Conservation (phyloP, 768 basidiomycete species). For the Tulasnella sp. region DNA sequence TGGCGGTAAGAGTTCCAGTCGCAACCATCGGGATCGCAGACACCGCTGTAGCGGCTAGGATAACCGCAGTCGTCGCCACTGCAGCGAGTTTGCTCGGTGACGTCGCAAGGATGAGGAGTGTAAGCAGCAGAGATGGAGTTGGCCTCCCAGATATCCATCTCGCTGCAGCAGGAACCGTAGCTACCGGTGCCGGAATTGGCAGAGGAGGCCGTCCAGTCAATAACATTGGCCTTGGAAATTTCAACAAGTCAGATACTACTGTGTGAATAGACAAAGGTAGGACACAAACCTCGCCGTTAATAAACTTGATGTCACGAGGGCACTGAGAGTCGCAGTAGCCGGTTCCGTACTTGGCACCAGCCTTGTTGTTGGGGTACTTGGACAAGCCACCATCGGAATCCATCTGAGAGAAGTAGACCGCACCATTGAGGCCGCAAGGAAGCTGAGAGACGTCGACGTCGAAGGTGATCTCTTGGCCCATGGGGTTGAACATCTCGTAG, state of each 20-base stretch:
- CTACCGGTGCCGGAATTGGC: constrained; percentile 42
- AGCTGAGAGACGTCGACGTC: constrained; percentile 52
- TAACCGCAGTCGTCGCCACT: constrained; percentile 28
- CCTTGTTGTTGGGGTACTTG: no score
- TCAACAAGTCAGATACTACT: background rate
- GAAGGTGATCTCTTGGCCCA: constrained; percentile 52
- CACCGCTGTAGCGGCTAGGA: background rate
- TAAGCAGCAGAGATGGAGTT: constrained; percentile 46
- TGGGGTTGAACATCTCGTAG: constrained; percentile 45
- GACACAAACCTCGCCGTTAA: constrained; percentile 42
- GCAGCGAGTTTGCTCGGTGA: constrained; percentile 39
- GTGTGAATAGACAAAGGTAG: background rate
- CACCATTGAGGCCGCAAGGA: constrained; percentile 53
- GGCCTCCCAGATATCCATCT: constrained; percentile 57
- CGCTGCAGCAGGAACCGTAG: constrained; percentile 47
- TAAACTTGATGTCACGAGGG: constrained; percentile 53
- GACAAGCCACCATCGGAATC: constrained; percentile 30
- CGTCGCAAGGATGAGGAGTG: constrained; percentile 47
- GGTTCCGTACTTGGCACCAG: no score
- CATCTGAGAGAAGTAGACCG: constrained; percentile 54
- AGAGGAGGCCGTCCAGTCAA: constrained; percentile 34
- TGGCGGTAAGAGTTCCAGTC: no score
- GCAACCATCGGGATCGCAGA: no score
- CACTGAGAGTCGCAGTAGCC: no score
- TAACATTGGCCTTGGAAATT: constrained; percentile 39